These are phyloP conservation scores for Pseudocercospora cruenta DNA, from an alignment of 2,329 filamentous ascomycete genomes.

Conservation along the genomic window DNA sequence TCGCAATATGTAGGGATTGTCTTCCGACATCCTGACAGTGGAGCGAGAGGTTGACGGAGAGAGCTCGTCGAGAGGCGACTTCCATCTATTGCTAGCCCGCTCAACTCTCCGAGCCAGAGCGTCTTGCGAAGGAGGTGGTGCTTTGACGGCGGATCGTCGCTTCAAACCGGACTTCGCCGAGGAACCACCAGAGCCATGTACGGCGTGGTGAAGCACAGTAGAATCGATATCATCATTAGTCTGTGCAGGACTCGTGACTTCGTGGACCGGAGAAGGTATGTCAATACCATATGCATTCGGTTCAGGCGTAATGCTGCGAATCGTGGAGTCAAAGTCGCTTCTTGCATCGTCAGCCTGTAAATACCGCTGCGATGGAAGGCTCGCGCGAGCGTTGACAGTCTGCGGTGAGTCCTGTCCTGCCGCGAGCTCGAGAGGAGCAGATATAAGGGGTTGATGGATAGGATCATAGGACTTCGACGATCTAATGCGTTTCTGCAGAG, in stretches of 20 bases:
- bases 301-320: slow-evolving; percentile 35
- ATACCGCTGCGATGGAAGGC: slow-evolving; percentile 30
- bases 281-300: slow-evolving; percentile 18
- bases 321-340: slow-evolving; percentile 25
- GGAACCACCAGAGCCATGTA: slow-evolving; percentile 9
- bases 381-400: slow-evolving; percentile 10
- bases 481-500: slow-evolving; percentile 58
- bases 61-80: slow-evolving; percentile 43
- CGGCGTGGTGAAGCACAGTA: slow-evolving; percentile 17
- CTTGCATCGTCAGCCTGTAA: slow-evolving; percentile 7
- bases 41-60: slow-evolving; percentile 37
- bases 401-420: not conserved
- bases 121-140: slow-evolving; percentile 41
- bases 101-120: slow-evolving; percentile 46
- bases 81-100: slow-evolving; percentile 47
- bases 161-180: slow-evolving; percentile 25
- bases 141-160: slow-evolving; percentile 28
- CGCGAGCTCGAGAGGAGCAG: slow-evolving; percentile 3
- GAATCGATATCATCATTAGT: slow-evolving; percentile 7
- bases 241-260: slow-evolving; percentile 29
- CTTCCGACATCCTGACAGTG: slow-evolving; percentile 25
- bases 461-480: slow-evolving; percentile 25
- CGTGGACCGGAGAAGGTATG: slow-evolving; percentile 33
- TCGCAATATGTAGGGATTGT: slow-evolving; percentile 40
- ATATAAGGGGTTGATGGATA: slow-evolving; percentile 3